Evolutionary conservation across 2,329 filamentous ascomycete species (phyloP).

Genomic region (Apiospora aurea): DNA sequence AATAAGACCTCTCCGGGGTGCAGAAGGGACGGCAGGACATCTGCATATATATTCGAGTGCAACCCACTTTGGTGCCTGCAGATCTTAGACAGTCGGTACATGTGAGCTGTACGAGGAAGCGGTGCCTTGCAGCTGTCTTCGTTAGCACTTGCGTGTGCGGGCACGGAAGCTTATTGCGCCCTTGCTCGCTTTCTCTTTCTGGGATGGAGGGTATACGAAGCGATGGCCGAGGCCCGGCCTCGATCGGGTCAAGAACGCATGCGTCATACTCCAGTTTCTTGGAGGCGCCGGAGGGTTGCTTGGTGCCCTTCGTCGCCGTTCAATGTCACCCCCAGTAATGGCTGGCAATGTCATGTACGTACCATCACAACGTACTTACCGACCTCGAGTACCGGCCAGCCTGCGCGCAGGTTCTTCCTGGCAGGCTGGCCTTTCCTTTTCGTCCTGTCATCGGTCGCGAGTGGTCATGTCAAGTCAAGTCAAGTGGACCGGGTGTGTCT

Average conservation of each 20-base stretch:
- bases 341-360: not conserved
- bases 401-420: not conserved
- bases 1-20: slow-evolving; percentile 16
- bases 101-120: slow-evolving; percentile 19
- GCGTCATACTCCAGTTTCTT: slow-evolving; percentile 39
- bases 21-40: slow-evolving; percentile 20
- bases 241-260: slow-evolving; percentile 28
- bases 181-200: not conserved
- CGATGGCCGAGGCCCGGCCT: slow-evolving; percentile 24
- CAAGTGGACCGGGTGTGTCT: slow-evolving; percentile 30
- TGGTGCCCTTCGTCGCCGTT: not conserved
- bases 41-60: slow-evolving; percentile 12
- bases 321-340: slow-evolving; percentile 28
- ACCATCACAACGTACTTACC: not conserved
- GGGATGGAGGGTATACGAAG: slow-evolving; percentile 25
- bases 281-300: slow-evolving; percentile 12
- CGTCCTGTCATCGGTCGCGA: slow-evolving; percentile 31
- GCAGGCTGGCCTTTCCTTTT: slow-evolving; percentile 25
- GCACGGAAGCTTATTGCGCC: slow-evolving; percentile 28
- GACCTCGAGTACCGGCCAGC: slow-evolving; percentile 24
- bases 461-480: not conserved
- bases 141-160: slow-evolving; percentile 22
- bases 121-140: slow-evolving; percentile 36
- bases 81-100: slow-evolving; percentile 20
- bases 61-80: slow-evolving; percentile 19